A percentile compares a stretch with the other conserved stretches of the same genome.
phyloP scores from a whole-genome alignment of 1,284 basidiomycete species.

The Sanghuangporus sanghuang region DNA sequence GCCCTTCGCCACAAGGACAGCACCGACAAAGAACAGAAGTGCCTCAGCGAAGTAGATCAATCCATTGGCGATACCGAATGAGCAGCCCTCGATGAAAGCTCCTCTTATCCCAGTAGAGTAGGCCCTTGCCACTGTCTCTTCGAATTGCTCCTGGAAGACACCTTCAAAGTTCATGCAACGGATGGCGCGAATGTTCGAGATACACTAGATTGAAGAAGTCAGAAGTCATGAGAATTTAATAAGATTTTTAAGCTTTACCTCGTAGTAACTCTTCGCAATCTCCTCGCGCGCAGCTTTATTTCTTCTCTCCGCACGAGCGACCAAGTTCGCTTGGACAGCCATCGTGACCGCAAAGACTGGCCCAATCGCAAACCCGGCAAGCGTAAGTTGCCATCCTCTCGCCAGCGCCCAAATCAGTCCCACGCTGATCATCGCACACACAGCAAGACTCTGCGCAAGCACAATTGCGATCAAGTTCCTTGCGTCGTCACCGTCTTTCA shows the following conservation, averaged over 20 bases:
- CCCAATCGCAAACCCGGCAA: constrained; percentile 83
- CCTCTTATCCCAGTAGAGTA: constrained; percentile 67
- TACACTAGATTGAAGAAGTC: constrained; percentile 42
- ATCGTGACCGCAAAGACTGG: constrained; percentile 80
- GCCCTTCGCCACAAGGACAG: constrained; percentile 76
- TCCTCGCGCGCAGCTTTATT: constrained; percentile 86
- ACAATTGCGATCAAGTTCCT: constrained; percentile 74
- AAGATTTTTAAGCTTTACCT: constrained; percentile 41
- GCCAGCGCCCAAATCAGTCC: constrained; percentile 87
- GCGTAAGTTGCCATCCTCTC: constrained; percentile 88
- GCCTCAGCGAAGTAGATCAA: constrained; percentile 88
- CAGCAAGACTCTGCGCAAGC: constrained; percentile 68
- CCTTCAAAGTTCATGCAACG: constrained; percentile 85
- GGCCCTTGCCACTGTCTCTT: constrained; percentile 54
- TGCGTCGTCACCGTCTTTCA: constrained; percentile 93
- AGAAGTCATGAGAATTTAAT: constrained; percentile 4
- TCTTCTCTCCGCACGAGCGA: constrained; percentile 66
- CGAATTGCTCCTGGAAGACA: constrained; percentile 70
- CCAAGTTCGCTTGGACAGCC: constrained; percentile 65
- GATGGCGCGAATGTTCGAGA: constrained; percentile 83
- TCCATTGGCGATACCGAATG: constrained; percentile 74
- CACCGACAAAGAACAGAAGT: constrained; percentile 86
- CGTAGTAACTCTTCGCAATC: constrained; percentile 83
- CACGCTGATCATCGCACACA: constrained; percentile 75
- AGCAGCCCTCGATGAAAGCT: constrained; percentile 81